Percentiles rank a stretch among this genome's conserved stretches.
phyloP scores from a whole-genome alignment of 495 filamentous ascomycete genomes.

The Aspergillus kassunensis region DNA sequence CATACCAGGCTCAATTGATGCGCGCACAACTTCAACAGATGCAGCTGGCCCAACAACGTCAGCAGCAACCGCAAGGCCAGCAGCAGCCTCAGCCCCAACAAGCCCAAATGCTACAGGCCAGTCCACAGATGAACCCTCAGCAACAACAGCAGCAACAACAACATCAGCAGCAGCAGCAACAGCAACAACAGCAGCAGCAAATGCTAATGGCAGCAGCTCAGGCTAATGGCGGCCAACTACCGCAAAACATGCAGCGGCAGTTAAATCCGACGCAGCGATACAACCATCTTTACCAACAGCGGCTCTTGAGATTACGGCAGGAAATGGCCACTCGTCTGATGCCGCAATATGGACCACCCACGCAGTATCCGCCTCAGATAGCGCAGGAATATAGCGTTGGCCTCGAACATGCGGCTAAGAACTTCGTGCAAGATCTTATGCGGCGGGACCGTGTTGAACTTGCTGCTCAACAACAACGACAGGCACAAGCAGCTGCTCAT shows the following conservation, averaged over 20 bases:
- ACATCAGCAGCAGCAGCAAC: too few species aligned
- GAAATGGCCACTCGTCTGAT: slow-evolving; percentile 38
- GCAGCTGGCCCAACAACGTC: slow-evolving; percentile 40
- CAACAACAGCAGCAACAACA: slow-evolving; percentile 32
- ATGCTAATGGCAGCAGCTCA: slow-evolving; percentile 41
- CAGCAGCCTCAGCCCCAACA: slow-evolving; percentile 28
- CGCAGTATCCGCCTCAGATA: slow-evolving; percentile 40
- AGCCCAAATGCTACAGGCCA: slow-evolving; percentile 32
- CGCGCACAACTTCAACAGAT: slow-evolving; percentile 39
- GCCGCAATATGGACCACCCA: slow-evolving; percentile 39
- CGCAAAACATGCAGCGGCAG: slow-evolving; percentile 30
- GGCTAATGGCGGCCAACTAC: slow-evolving; percentile 38
- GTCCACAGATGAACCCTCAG: slow-evolving; percentile 33
- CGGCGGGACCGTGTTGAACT: slow-evolving; percentile 38
- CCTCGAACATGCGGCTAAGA: slow-evolving; percentile 35
- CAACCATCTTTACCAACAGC: slow-evolving; percentile 36
- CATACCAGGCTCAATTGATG: slow-evolving; percentile 44
- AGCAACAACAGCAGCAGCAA: slow-evolving; percentile 25
- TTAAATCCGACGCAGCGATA: slow-evolving; percentile 33
- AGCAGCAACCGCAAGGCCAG: slow-evolving; percentile 26
- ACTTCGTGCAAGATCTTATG: slow-evolving; percentile 47
- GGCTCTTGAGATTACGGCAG: slow-evolving; percentile 32
- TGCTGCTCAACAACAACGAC: slow-evolving; percentile 34
- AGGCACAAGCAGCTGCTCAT: slow-evolving; percentile 27
- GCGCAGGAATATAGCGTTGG: slow-evolving; percentile 38